Percentiles rank a stretch among this genome's conserved stretches.
Conservation (phyloP, 257 asterid genomes). For the Haberlea rhodopensis region DNA sequence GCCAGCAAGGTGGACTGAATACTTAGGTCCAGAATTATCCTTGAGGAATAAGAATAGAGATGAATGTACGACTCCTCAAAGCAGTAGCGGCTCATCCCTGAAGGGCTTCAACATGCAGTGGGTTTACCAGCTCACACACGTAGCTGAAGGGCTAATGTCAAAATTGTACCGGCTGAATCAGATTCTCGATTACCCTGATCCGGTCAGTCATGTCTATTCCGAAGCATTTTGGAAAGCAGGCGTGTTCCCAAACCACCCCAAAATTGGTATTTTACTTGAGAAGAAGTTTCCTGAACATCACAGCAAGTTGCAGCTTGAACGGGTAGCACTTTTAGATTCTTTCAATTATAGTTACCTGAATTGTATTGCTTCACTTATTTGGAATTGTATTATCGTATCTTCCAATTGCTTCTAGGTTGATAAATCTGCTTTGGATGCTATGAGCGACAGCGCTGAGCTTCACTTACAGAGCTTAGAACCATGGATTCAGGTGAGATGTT, state of each 20-base stretch:
- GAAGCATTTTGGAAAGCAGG: slow-evolving; percentile 96
- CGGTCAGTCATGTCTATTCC: slow-evolving; percentile 67
- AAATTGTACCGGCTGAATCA: slow-evolving; percentile 91
- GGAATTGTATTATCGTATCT: slow-evolving; percentile 21
- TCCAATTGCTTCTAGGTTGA: slow-evolving; percentile 59
- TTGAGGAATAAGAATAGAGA: slow-evolving; percentile 54
- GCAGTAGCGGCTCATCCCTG: slow-evolving; percentile 48
- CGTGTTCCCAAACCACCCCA: slow-evolving; percentile 88
- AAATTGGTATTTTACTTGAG: slow-evolving; percentile 76
- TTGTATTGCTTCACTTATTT: slow-evolving; percentile 18
- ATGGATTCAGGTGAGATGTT: slow-evolving; percentile 72
- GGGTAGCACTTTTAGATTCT: slow-evolving; percentile 48
- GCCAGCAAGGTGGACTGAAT: slow-evolving; percentile 90
- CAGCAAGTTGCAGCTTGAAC: slow-evolving; percentile 92
- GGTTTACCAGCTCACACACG: slow-evolving; percentile 93
- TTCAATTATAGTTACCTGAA: slow-evolving; percentile 6
- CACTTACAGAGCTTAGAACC: slow-evolving; percentile 94
- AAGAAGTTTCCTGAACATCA: slow-evolving; percentile 98
- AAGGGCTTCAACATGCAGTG: slow-evolving; percentile 97
- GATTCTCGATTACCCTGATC: slow-evolving; percentile 93
- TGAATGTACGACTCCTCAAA: slow-evolving; percentile 46
- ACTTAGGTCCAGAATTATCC: slow-evolving; percentile 71
- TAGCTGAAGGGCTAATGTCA: slow-evolving; percentile 97
- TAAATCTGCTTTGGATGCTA: slow-evolving; percentile 82
- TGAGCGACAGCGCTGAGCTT: slow-evolving; percentile 82